Evolutionary conservation across 2,329 filamentous ascomycete species (phyloP), one percentile per base, ranked within the genome.

Genomic region (Coniochaeta hoffmannii): DNA sequence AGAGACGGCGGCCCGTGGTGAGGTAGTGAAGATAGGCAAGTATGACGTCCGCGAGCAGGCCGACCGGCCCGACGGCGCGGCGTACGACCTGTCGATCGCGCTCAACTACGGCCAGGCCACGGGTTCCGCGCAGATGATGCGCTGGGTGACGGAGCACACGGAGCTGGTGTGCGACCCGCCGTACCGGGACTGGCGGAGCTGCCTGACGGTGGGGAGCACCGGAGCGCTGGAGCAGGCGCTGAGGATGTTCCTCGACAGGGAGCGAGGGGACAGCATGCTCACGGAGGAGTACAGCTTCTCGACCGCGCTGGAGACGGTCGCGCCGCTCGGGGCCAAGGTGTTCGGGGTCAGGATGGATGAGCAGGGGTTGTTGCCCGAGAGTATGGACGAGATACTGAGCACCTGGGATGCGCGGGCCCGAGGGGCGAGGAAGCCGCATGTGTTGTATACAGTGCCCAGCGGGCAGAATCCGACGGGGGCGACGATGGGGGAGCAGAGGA

Each of bases 201-300:
- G 85, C 55, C 79, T 97, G 74, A 92, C 86, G 2, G 82, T 93
- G 38, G 94, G 93, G 54, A 94, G 86, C 71, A 97, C 94, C 0
- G 90, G 85, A 24, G 87, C 89, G 0, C 80, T 96, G 61, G 94
- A 97, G 65, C 87, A 93, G 71, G 79, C 88, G 1, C 75, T 96
- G 46, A 84, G 94, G 54, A 88, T 97, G 80, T 85, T 99, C 60
- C 87, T 86, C 62, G 80, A 83, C 60, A 74, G 74, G 53, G 78
- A 83, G 56, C 81, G 88, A 8, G 83, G 86, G 1, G 91, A 97
- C 66, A 83, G 85, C 57, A 76, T 97, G 51, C 71, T 97, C 22
- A 92, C 89, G 9, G 94, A 97, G 71, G 88, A 93, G 66, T 97
- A 93, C 71, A 93, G 90, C 36, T 99, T 97, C 73, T 85, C 88